Base-by-base conservation (phyloP, 2,329 filamentous ascomycete genomes). In the Emericellopsis atlantica region DNA sequence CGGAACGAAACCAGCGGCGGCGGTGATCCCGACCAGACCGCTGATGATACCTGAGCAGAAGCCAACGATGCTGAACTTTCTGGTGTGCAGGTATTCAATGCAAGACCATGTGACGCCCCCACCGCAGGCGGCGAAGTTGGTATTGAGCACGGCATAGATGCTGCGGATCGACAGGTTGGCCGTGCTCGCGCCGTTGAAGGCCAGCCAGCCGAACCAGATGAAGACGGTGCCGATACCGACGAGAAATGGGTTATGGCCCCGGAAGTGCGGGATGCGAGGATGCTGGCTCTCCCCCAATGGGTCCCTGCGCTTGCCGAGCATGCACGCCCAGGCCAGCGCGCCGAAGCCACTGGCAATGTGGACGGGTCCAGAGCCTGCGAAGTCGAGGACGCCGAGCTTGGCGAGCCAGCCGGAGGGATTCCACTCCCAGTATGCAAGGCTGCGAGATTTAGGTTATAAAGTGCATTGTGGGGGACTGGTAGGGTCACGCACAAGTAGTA, bases 391-490 rank as follows among this genome's bases (percentile, higher is more conserved):
- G 6, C 70, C 68, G 6, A 80, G 67, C 26, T 77, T 74, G 57
- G 64, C 77, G 1, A 81, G 61, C 76, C 77, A 81, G 14, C 77
- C 76, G 42, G 69, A 73, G 15, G 67, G 51, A 49, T 81, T 81
- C 77, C 76, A 81, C 6, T 74, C 77, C 76, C 76, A 80, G 59
- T 69, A 76, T 1, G 76, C 76, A 41, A 80, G 70, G 0, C 70
- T 52, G 14, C 11, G 12, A 6, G 21, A 6, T 5, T 29, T 24
- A 29, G 18, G 6, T 24, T 10, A 15, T 33, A 31, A n/a, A 35
- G 22, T 9, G 18, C 6, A 15, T n/a, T 23, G 12, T 16, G 11
- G 8, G 32, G 4, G 12, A 14, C 4, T 15, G 10, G 4, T 14
- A 4, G 23, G 26, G 12, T 12, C 2, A 46, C 54, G 48, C 37